Evolutionary conservation across 176 grass and related monocot genomes (phyloP).

Genomic region (Musa beccarii): DNA sequence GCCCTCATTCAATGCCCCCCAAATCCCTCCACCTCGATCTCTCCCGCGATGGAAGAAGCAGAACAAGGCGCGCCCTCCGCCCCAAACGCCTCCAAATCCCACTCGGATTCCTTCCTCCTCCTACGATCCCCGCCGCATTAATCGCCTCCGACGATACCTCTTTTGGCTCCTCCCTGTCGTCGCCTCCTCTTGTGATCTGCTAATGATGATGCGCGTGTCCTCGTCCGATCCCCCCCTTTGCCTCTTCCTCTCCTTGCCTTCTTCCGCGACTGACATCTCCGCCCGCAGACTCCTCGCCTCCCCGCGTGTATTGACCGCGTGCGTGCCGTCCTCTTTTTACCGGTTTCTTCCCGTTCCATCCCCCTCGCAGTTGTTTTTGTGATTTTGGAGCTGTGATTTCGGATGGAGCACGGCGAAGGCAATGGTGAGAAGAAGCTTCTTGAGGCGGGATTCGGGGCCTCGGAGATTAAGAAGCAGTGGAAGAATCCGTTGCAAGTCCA

Average conservation of each 20-base stretch:
- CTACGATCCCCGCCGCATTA: conserved; percentile 1
- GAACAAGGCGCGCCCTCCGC: not conserved
- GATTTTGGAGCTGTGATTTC: not conserved
- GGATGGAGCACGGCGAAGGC: not conserved
- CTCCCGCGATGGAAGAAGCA: not conserved
- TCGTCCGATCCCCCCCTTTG: not conserved
- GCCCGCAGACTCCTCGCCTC: not conserved
- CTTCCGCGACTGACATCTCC: not conserved
- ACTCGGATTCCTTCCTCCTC: not conserved
- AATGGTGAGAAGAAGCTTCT: not conserved
- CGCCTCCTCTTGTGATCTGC: not conserved
- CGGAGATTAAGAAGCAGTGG: conserved; percentile 5
- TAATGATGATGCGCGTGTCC: conserved; percentile 6
- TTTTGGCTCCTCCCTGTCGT: not conserved
- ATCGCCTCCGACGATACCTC: not conserved
- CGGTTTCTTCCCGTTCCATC: not conserved
- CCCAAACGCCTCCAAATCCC: conserved; percentile 3
- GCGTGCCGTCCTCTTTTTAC: not conserved
- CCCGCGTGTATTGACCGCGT: not conserved
- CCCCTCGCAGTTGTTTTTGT: no score
- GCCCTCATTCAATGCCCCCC: not conserved
- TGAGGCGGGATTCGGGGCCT: not conserved
- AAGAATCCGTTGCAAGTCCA: conserved; percentile 17
- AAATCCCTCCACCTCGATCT: not conserved
- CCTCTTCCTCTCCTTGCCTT: not conserved